phyloP scores from a whole-genome alignment of 805 yeast species.

The Ogataea allantospora region DNA sequence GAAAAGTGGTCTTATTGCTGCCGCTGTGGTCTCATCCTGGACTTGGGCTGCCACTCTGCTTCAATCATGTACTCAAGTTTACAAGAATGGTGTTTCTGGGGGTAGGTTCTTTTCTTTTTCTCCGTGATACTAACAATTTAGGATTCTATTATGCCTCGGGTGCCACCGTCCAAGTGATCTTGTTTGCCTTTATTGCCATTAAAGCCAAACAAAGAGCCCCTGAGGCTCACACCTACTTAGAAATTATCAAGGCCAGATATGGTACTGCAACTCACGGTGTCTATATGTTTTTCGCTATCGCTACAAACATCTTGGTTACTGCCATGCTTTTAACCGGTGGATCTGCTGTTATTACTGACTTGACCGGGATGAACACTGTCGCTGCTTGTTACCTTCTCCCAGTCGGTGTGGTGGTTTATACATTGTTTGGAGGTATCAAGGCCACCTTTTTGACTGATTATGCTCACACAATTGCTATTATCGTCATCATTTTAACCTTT shows the following conservation, averaged over 20 bases:
- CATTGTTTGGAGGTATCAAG: conserved; percentile 77
- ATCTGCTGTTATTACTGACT: conserved; percentile 72
- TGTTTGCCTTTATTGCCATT: conserved; percentile 84
- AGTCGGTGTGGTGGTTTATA: conserved; percentile 71
- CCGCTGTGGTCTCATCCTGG: conserved; percentile 94
- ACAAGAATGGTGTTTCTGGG: conserved; percentile 74
- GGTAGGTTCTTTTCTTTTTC: conserved; percentile 6
- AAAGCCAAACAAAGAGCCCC: conserved; percentile 90
- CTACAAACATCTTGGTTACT: conserved; percentile 85
- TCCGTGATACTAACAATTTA: conserved; percentile 1
- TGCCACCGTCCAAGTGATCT: conserved; percentile 82
- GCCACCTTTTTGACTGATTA: conserved; percentile 82
- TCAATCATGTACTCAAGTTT: conserved; percentile 76
- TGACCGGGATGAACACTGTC: conserved; percentile 76
- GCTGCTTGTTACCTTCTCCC: conserved; percentile 86
- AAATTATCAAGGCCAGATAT: conserved; percentile 76
- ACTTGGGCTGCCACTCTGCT: conserved; percentile 86
- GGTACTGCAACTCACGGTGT: conserved; percentile 73
- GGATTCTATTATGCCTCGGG: conserved; percentile 77
- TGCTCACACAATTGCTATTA: conserved; percentile 75
- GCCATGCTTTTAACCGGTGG: conserved; percentile 93
- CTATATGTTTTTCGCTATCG: conserved; percentile 76
- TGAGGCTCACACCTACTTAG: conserved; percentile 86
- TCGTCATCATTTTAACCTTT: conserved; percentile 75
- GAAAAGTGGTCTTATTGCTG: conserved; percentile 77